Base-by-base conservation (phyloP, 352 stramenopile species). In the Elongisporangium anandrum region DNA sequence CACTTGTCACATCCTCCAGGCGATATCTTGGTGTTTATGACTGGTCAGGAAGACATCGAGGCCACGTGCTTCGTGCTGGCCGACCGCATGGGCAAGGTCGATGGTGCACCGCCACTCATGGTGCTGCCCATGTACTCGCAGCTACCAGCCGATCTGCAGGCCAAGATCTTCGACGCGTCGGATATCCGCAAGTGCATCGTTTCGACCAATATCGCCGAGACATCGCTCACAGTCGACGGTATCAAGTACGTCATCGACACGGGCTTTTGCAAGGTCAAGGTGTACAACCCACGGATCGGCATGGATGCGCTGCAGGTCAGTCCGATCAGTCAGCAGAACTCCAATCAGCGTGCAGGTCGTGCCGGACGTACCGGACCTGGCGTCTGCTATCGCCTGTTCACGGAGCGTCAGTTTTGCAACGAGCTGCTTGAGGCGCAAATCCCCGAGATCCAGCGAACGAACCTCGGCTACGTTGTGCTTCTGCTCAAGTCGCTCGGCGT, bases 11-110 rank as follows among this genome's bases (percentile, higher is more conserved):
- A 97, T 53, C 94, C 94, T 16, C 91, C 95, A 12, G 97, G 97
- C 47, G 97, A 99, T 74, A 96, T 99, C 61, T 68, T 99, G 6
- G 96, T 99, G 45, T 99, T 99, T 69, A 99, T 99, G 97, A 99
- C 97, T 1, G 97, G 97, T 7, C 97, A 99, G 76, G 97, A 99
- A 75, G 97, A 99, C 66, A 99, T 99, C 68, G 97, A 99, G 58
- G 87, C 93, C 9, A 97, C 90, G 13, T 98, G 94, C 64, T 96
- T 87, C 59, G 86, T 99, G 22, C 60, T 99, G 3, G 93, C 94
- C 13, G 94, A 99, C 59, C 94, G 96, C n/a, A 98, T 99, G 78
- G 87, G 82, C 17, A 92, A 95, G 50, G 71, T 99, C 15, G 92
- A 96, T 29, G 91, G 93, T 47, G 86, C 94, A 4, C 92, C 94